Conservation (phyloP, 805 yeast genomes). For the Hanseniaspora clermontiae region DNA sequence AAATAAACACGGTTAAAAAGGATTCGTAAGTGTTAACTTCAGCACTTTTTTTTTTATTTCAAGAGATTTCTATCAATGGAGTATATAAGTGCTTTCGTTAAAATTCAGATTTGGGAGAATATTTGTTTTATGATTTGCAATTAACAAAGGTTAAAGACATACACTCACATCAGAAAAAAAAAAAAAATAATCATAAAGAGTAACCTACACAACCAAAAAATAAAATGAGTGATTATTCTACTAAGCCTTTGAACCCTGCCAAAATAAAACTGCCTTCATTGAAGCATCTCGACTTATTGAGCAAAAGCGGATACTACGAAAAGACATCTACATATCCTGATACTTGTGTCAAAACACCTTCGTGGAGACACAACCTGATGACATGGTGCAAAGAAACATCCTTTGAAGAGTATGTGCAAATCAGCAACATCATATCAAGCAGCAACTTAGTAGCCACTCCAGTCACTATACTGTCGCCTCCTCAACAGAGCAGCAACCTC, state of each 20-base stretch:
- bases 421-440: slow-evolving; percentile 14
- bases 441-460: slow-evolving; percentile 12
- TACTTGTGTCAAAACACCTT: slow-evolving; percentile 25
- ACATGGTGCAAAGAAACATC: slow-evolving; percentile 27
- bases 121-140: no score
- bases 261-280: slow-evolving; percentile 23
- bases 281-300: slow-evolving; percentile 24
- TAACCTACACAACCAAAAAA: not conserved
- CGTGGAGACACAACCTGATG: slow-evolving; percentile 25
- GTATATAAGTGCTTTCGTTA: no score
- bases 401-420: slow-evolving; percentile 24
- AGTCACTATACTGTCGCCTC: slow-evolving; percentile 10
- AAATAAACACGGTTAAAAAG: no score
- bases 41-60: no score
- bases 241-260: not conserved
- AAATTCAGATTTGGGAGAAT: no score
- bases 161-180: no score
- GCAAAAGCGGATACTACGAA: slow-evolving; percentile 24
- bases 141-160: no score
- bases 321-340: slow-evolving; percentile 27
- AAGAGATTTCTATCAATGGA: no score
- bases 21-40: no score
- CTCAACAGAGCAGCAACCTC: slow-evolving; percentile 5
- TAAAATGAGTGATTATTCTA: slow-evolving; percentile 2
- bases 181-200: not conserved